Conservation (phyloP, 1,139 yeast genomes). For the Lodderomyces elongisporus region DNA sequence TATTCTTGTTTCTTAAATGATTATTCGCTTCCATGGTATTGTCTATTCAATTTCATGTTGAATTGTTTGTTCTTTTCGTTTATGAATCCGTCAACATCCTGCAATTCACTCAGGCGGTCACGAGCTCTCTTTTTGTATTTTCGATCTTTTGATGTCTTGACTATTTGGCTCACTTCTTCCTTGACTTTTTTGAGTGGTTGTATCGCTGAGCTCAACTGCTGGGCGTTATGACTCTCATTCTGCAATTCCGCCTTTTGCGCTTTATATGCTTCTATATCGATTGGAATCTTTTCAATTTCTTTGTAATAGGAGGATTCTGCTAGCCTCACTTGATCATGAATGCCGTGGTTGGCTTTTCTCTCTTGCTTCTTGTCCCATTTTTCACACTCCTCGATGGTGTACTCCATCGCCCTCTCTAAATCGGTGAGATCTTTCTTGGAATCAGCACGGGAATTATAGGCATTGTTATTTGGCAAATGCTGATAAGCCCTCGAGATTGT, state of each 20-base stretch:
- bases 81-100: conserved; percentile 42
- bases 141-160: conserved; percentile 33
- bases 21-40: conserved; percentile 13
- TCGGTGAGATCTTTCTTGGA: conserved; percentile 4
- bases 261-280: conserved; percentile 42
- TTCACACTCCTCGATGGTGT: conserved; percentile 66
- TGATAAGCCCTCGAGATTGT: conserved; percentile 1
- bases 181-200: conserved; percentile 4
- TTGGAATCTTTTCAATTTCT: conserved; percentile 32
- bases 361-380: conserved; percentile 50
- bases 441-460: conserved; percentile 2
- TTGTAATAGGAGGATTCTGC: conserved; percentile 55
- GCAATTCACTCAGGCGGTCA: conserved; percentile 24
- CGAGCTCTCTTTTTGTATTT: conserved; percentile 25
- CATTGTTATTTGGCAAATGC: too few species aligned
- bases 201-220: not conserved
- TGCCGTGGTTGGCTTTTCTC: conserved; percentile 16
- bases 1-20: too few species aligned
- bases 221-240: conserved; percentile 6
- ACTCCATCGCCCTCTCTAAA: conserved; percentile 16
- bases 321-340: conserved; percentile 43
- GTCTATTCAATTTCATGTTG: conserved; percentile 65
- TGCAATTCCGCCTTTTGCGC: conserved; percentile 11
- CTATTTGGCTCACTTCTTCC: conserved; percentile 27
- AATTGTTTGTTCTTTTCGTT: conserved; percentile 78